Evolutionary conservation across 2,329 filamentous ascomycete species (phyloP).

Genomic region (Reticulascus tulasneorum): DNA sequence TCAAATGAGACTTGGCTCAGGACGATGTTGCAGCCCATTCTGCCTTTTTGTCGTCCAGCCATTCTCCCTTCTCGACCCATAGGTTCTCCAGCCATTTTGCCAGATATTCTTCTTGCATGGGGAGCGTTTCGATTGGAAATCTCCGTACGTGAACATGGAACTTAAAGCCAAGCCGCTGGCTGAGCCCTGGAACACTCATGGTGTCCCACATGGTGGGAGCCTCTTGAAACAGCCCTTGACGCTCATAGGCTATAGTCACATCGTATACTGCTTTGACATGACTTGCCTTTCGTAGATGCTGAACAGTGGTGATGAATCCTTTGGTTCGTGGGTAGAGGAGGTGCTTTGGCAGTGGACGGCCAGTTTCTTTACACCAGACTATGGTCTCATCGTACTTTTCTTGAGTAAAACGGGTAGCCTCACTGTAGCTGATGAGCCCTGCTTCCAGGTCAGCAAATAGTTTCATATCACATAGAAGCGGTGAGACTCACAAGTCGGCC

Average conservation of each 20-base stretch:
- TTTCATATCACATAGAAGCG: conserved; percentile 5
- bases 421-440: conserved; percentile 64
- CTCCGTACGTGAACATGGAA: conserved; percentile 48
- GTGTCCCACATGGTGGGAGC: conserved; percentile 52
- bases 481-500: conserved; percentile 52
- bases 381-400: conserved; percentile 48
- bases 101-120: conserved; percentile 41
- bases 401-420: conserved; percentile 56
- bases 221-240: conserved; percentile 35
- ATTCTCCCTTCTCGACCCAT: conserved; percentile 51
- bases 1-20: no score
- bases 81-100: conserved; percentile 49
- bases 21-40: conserved; percentile 33
- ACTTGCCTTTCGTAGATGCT: conserved; percentile 46
- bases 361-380: conserved; percentile 47
- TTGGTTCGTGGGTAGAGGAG: conserved; percentile 58
- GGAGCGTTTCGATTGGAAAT: conserved; percentile 45
- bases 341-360: conserved; percentile 49
- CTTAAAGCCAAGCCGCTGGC: conserved; percentile 33
- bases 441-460: conserved; percentile 3
- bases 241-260: conserved; percentile 50
- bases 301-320: conserved; percentile 57
- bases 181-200: conserved; percentile 36
- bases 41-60: conserved; percentile 39
- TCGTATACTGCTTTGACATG: conserved; percentile 54